Conservation (phyloP, 306 rosid species). For the Ceratonia siliqua region DNA sequence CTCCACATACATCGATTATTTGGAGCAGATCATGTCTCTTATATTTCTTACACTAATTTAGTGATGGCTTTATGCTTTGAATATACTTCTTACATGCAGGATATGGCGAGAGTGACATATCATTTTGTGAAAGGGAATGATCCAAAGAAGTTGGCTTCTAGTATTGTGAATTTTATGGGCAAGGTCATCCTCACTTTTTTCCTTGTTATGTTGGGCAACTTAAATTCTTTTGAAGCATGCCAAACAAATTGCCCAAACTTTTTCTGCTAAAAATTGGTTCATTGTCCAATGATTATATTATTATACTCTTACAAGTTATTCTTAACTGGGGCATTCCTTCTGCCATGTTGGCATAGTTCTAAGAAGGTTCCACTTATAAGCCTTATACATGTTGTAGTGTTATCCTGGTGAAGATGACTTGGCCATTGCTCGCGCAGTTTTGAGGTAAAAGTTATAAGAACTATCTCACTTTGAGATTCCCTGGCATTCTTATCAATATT, state of each 20-base stretch:
- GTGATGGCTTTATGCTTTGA: slow-evolving; percentile 25
- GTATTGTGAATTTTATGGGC: slow-evolving; percentile 76
- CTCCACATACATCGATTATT: not conserved
- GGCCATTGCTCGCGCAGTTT: slow-evolving; percentile 83
- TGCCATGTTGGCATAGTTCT: slow-evolving; percentile 15
- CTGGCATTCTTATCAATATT: not conserved
- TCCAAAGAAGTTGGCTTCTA: slow-evolving; percentile 73
- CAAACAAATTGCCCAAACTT: not conserved
- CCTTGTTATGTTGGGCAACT: slow-evolving; percentile 16
- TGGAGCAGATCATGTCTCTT: slow-evolving; percentile 16
- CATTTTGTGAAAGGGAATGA: slow-evolving; percentile 84
- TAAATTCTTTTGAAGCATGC: slow-evolving; percentile 25
- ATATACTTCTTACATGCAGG: slow-evolving; percentile 59
- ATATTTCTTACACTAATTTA: not conserved
- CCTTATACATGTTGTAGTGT: slow-evolving; percentile 61
- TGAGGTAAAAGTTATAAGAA: slow-evolving; percentile 58
- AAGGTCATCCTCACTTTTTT: slow-evolving; percentile 53
- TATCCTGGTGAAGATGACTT: slow-evolving; percentile 96
- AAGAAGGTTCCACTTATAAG: slow-evolving; percentile 31
- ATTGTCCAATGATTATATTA: not conserved
- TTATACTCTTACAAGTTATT: slow-evolving; percentile 2
- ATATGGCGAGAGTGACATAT: slow-evolving; percentile 74
- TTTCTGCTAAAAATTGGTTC: slow-evolving; percentile 27
- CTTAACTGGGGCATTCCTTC: slow-evolving; percentile 8
- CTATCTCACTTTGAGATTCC: not conserved